phyloP scores from a whole-genome alignment of 768 basidiomycete genomes.

The Jaapia argillacea region DNA sequence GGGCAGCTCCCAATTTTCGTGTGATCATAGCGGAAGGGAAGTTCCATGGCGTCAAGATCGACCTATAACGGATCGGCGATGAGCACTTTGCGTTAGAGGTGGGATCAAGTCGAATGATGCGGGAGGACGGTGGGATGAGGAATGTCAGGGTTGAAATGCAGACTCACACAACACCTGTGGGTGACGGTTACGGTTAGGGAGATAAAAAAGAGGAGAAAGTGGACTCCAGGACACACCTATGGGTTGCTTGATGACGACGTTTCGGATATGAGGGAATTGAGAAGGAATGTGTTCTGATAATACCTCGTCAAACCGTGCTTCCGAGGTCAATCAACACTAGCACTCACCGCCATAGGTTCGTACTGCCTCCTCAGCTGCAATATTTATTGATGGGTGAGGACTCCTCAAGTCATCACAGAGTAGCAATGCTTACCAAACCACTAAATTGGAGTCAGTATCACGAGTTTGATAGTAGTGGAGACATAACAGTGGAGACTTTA shows the following conservation, averaged over 20 bases:
- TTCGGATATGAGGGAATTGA: conserved; percentile 55
- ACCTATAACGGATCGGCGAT: conserved; percentile 27
- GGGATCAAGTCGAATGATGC: background rate
- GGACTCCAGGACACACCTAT: conserved; percentile 41
- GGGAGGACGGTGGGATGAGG: background rate
- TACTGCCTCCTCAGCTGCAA: conserved; percentile 81
- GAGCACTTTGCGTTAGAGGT: background rate
- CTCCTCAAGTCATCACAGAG: conserved; percentile 7
- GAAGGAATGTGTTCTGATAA: conserved; percentile 74
- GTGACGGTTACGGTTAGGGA: background rate
- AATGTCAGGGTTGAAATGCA: background rate
- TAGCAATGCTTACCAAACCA: conserved; percentile 67
- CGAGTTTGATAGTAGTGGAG: conserved; percentile 1
- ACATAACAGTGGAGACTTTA: conserved; percentile 13
- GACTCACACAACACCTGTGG: conserved; percentile 38
- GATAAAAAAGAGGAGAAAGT: too few relatives aligned
- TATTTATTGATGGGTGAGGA: conserved; percentile 6
- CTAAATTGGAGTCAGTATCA: conserved; percentile 25
- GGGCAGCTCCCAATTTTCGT: conserved; percentile 79
- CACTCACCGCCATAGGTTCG: conserved; percentile 77
- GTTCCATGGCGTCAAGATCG: conserved; percentile 83
- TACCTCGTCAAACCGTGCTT: background rate
- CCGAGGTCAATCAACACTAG: background rate
- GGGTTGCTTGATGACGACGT: conserved; percentile 91
- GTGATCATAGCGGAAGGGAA: conserved; percentile 95